These are phyloP conservation scores for Cladosporium velox DNA, from an alignment of 2,329 filamentous ascomycete species.

Conservation along the genomic window DNA sequence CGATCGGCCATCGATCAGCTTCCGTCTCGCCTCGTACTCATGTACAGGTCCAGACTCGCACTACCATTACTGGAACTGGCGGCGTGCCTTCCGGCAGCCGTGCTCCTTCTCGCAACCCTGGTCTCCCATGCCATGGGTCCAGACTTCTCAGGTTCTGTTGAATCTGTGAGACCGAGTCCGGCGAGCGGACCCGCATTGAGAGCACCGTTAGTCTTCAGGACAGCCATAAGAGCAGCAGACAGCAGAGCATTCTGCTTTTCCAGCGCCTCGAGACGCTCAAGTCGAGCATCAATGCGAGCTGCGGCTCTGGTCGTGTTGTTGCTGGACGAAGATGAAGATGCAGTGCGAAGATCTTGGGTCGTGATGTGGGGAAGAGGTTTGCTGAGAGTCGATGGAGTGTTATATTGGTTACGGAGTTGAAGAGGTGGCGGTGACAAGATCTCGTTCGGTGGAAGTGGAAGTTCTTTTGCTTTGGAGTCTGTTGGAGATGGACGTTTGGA, in stretches of 20 bases:
- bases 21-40: constrained; percentile 31
- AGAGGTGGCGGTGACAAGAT: constrained; percentile 25
- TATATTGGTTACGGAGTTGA: constrained; percentile 12
- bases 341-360: constrained; percentile 20
- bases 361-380: constrained; percentile 14
- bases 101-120: constrained; percentile 33
- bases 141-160: constrained; percentile 5
- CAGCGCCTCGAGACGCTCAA: constrained; percentile 42
- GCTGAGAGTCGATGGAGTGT: neutral
- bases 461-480: constrained; percentile 27
- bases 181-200: constrained; percentile 34
- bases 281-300: constrained; percentile 35
- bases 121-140: constrained; percentile 35
- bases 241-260: constrained; percentile 44
- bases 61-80: constrained; percentile 32
- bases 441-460: constrained; percentile 30
- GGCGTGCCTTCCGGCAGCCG: constrained; percentile 29
- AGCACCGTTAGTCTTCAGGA: constrained; percentile 40
- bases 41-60: constrained; percentile 41
- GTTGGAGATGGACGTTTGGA: constrained; percentile 9
- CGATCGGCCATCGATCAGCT: neutral
- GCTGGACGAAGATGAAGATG: constrained; percentile 12
- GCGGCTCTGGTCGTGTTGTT: constrained; percentile 21
- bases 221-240: constrained; percentile 44
- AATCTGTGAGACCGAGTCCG: constrained; percentile 1